Base-by-base conservation (phyloP, 2,329 filamentous ascomycete species). In the Stemphylium lycopersici region DNA sequence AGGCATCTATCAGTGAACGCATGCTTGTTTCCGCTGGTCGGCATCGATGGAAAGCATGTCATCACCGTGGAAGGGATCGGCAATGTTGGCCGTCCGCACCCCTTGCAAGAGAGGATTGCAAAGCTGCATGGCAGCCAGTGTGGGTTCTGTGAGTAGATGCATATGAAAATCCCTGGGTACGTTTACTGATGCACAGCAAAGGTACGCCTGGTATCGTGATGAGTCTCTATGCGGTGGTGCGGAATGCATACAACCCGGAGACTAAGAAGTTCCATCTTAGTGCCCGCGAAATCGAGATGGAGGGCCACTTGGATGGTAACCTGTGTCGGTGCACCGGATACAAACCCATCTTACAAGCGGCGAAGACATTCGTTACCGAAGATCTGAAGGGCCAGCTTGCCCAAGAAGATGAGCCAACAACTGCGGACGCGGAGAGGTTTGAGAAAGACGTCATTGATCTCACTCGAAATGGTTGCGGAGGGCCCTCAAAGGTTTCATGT, bases 1-100 rank as follows among this genome's bases (percentile, higher is more conserved):
- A 96, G 96, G 71, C 93, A 98, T 80, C 90, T 93, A 51, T 95
- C 91, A 43, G 90, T 98, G 48, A 98, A 98, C 71, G 93, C 93
- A 18, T 98, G 93, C 72, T 80, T 98, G 43, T 93, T 93, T 11
- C 95, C 93, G 2, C 81, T 98, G 34, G 89, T 91, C 54, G 96
- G 91, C 61, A 84, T 98, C 40, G 93, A 98, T 75, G 93, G 93
- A 42, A 98, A 98, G 74, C 93, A 98, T 84, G 90, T 98, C 72
- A 93, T 98, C 71, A 98, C 93, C 2, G 87, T 98, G 37, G 93
- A 98, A 77, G 93, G 93, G 6, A 96, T 98, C 64, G 93, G 93
- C 13, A 90, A 88, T 74, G 87, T 90, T 33, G 87, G 93, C 73
- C 86, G 82, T 34, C 93, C 93, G 1, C 93, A 98, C 78, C 90